Base-by-base conservation (phyloP, 2,329 filamentous ascomycete genomes). In the Phaeosphaeriaceae sp. region DNA sequence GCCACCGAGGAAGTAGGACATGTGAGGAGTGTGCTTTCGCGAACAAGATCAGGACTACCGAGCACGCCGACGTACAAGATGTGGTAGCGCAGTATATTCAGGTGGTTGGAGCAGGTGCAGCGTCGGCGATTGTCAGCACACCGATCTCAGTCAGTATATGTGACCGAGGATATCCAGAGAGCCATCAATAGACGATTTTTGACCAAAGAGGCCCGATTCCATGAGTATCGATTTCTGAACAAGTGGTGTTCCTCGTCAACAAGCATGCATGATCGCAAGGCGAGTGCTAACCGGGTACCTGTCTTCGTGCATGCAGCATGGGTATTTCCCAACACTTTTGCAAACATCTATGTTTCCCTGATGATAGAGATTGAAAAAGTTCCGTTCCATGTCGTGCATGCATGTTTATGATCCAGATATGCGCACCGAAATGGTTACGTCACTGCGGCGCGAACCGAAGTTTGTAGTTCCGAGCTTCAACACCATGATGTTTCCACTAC, bases 1-100 rank as follows among this genome's bases (percentile, higher is more conserved):
- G 64, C 85, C 86, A 35, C 87, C 86, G 30, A 81, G 84, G 57
- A 62, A 59, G 49, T 60, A 64, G 56, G 15, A n/a, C 17, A 3
- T 15, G n/a, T 40, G 35, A 40, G 13, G 35, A 6, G 35, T n/a
- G 6, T n/a, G 13, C 15, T 7, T n/a, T n/a, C n/a, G 3, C 8
- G 15, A 8, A 40, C 5, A n/a, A 17, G 15, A n/a, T n/a, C 35
- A 4, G 15, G 35, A 15, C 35, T 40, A 8, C 35, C 15, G 11
- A 40, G 35, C n/a, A 3, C n/a, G 35, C 35, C 5, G 35, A 40
- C 3, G 17, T n/a, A n/a, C 3, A 17, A n/a, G 15, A 4, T 40
- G n/a, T 13, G 35, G 3, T 40, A 8, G 15, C 17, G 35, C 35
- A n/a, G 35, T n/a, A n/a, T 17, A n/a, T n/a, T n/a, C 8, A n/a